These are phyloP conservation scores for Danielia oregonensis DNA, from an alignment of 805 yeast genomes.

Conservation along the genomic window DNA sequence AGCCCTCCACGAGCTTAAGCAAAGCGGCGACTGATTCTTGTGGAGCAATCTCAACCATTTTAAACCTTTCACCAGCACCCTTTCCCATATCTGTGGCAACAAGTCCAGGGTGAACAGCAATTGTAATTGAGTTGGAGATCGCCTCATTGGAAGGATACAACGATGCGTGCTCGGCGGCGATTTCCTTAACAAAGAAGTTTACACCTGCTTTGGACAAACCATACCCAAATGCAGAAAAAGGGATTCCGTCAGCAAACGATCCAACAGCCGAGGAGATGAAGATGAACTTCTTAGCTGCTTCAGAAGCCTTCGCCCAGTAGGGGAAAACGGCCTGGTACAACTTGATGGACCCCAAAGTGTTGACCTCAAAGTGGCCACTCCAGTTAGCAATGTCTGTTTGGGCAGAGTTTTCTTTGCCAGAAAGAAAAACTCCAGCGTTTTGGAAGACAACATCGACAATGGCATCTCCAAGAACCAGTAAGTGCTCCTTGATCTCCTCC, in stretches of 20 bases:
- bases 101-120: constrained; percentile 37
- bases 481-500: background rate
- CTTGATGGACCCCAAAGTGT: constrained; percentile 28
- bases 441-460: constrained; percentile 22
- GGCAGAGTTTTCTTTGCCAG: background rate
- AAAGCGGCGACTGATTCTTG: constrained; percentile 19
- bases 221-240: constrained; percentile 20
- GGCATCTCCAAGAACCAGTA: constrained; percentile 5
- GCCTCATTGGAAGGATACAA: background rate
- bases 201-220: constrained; percentile 38
- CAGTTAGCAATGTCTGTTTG: constrained; percentile 1
- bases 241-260: constrained; percentile 14
- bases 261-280: constrained; percentile 25
- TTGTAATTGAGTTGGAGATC: background rate
- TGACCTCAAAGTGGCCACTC: constrained; percentile 15
- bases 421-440: constrained; percentile 22
- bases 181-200: constrained; percentile 24
- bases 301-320: constrained; percentile 15
- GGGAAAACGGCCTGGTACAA: constrained; percentile 24
- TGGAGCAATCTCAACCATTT: constrained; percentile 15
- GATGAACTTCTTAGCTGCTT: constrained; percentile 19
- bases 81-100: constrained; percentile 31
- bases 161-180: background rate
- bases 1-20: constrained; percentile 13
- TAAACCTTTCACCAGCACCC: background rate